A percentile compares a stretch with the other conserved stretches of the same genome.
These are phyloP conservation scores for Anisodus tanguticus DNA, from an alignment of 257 asterid species.

Conservation along the genomic window DNA sequence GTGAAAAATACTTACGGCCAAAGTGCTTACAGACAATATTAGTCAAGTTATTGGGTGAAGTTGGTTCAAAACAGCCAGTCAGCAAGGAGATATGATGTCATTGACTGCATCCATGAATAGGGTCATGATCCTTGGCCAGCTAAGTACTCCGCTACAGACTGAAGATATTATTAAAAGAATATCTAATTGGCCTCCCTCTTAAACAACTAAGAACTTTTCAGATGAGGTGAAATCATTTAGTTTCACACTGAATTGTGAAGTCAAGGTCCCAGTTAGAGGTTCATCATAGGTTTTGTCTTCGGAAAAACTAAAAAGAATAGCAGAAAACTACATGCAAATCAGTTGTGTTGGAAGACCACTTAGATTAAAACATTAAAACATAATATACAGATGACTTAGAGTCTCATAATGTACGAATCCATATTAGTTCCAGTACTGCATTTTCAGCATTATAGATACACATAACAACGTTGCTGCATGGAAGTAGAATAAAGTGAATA, in stretches of 20 bases:
- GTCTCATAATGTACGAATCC: background rate
- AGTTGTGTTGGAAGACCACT: background rate
- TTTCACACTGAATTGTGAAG: background rate
- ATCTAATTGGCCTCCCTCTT: background rate
- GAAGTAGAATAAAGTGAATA: slow-evolving; percentile 1
- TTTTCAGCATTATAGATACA: background rate
- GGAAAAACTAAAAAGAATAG: background rate
- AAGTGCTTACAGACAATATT: background rate
- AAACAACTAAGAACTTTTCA: background rate
- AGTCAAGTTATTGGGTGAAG: background rate
- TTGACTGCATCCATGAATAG: background rate
- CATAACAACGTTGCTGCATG: background rate
- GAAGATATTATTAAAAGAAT: background rate
- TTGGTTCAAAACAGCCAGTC: background rate
- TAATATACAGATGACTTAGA: background rate
- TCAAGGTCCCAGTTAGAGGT: background rate
- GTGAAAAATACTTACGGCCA: background rate
- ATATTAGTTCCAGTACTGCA: background rate
- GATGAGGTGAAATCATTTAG: background rate
- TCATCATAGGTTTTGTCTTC: background rate
- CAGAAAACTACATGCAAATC: background rate
- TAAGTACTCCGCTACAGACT: background rate
- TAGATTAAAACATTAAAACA: background rate
- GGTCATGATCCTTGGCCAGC: background rate
- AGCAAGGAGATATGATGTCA: background rate